Conservation (phyloP, 2,329 filamentous ascomycete species). For the Lasiodiplodia gonubiensis region DNA sequence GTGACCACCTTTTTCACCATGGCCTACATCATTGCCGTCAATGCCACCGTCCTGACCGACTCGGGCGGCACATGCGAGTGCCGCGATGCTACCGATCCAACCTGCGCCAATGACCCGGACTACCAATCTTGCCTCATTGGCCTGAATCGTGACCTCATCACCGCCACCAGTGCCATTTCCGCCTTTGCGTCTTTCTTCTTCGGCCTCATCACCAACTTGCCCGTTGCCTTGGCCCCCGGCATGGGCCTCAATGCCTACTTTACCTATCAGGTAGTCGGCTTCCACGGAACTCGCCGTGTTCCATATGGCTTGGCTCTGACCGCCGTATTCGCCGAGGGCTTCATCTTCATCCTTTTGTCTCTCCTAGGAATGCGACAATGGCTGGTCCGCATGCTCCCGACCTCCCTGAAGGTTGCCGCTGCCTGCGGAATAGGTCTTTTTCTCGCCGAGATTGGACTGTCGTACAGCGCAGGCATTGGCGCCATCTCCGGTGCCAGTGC, state of each 20-base stretch:
- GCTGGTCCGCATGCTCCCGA: constrained; percentile 81
- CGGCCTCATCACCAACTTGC: constrained; percentile 79
- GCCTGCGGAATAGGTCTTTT: constrained; percentile 87
- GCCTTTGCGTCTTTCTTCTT: constrained; percentile 79
- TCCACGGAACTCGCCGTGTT: constrained; percentile 73
- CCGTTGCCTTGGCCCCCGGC: constrained; percentile 45
- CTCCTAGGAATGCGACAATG: constrained; percentile 83
- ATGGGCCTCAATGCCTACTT: constrained; percentile 80
- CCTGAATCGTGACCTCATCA: constrained; percentile 79
- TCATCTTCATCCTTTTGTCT: constrained; percentile 81
- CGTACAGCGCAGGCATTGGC: constrained; percentile 81
- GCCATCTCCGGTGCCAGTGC: constrained; percentile 68
- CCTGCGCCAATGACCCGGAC: constrained; percentile 61
- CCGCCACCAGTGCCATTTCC: constrained; percentile 81
- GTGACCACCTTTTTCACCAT: constrained; percentile 68
- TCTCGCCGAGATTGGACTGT: constrained; percentile 74
- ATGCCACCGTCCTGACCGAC: constrained; percentile 59
- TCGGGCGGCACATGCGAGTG: constrained; percentile 80
- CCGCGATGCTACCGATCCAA: constrained; percentile 53
- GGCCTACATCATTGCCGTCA: constrained; percentile 75
- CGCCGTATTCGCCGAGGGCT: constrained; percentile 86
- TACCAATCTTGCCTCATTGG: constrained; percentile 66
- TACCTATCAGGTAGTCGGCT: constrained; percentile 79
- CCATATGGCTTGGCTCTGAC: constrained; percentile 79
- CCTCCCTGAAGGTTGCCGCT: constrained; percentile 83